Evolutionary conservation across 1,284 basidiomycete species (phyloP).

Genomic region (Somion occarium): DNA sequence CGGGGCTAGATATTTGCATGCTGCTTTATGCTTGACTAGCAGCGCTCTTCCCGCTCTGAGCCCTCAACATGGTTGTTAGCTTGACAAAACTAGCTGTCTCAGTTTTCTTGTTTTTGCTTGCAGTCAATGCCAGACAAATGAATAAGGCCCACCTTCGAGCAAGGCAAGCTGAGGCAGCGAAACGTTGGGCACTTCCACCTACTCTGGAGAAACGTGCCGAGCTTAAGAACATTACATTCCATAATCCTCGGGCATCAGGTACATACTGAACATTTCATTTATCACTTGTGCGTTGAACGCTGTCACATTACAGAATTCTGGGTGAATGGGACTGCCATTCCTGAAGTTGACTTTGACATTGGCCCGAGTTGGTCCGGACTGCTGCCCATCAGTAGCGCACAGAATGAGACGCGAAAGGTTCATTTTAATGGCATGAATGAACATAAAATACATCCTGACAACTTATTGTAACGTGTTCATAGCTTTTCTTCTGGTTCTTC

Average conservation of each 20-base stretch:
- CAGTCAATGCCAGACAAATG: slow-evolving; percentile 7
- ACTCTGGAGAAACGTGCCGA: slow-evolving; percentile 5
- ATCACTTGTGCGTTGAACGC: too few species aligned
- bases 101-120: not conserved
- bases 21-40: too few species aligned
- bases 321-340: slow-evolving; percentile 64
- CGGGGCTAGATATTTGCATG: too few species aligned
- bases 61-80: not conserved
- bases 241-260: slow-evolving; percentile 63
- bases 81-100: not conserved
- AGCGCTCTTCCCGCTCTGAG: too few species aligned
- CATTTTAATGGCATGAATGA: too few species aligned
- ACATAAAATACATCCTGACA: too few species aligned
- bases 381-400: slow-evolving; percentile 57
- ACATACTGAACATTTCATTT: slow-evolving; percentile 19
- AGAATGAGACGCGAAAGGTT: slow-evolving; percentile 66
- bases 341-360: slow-evolving; percentile 67
- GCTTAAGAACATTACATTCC: slow-evolving; percentile 66
- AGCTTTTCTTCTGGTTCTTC: slow-evolving; percentile 89
- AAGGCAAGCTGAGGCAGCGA: slow-evolving; percentile 21
- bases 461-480: too few species aligned
- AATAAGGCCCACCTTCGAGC: slow-evolving; percentile 20
- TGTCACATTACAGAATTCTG: slow-evolving; percentile 51
- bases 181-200: slow-evolving; percentile 16
- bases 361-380: slow-evolving; percentile 75